Base-by-base conservation (phyloP, 1,284 basidiomycete species). In the Retiboletus flavoniger region DNA sequence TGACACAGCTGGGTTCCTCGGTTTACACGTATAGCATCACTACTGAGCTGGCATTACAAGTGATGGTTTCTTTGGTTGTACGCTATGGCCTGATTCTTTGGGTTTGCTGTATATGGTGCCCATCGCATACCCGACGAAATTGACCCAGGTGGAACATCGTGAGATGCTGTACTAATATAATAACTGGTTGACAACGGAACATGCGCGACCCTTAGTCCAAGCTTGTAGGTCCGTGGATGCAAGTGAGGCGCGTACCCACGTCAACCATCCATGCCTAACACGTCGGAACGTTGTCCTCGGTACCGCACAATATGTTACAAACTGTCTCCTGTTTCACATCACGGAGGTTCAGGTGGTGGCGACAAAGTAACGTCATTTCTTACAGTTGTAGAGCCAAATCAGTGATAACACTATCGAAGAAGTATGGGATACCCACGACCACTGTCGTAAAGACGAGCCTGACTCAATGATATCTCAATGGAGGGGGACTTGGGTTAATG, bases 301-400 rank as follows among this genome's bases (percentile, higher is more conserved):
- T 19, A 9, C n/a, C 19, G n/a, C 11, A 26, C 38, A 16, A 6
- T 26, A 36, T 24, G 29, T 34, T 40, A 34, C 34, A 34, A 29
- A 11, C 19, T 13, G 13, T 19, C 17, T 29, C 43, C 42, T 21
- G 44, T 57, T 57, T 60, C 58, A 44, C 39, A 28, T 36, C 35
- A 58, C n/a, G 32, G 36, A 35, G 29, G 3, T 21, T 29, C 16
- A 13, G 36, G 35, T 16, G 32, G 54, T 10, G 21, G 36, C 32
- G 40, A 16, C 19, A 38, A 19, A 32, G 17, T 16, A 16, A 29
- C 4, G 13, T 41, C 38, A 19, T 32, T 34, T 43, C 40, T 51
- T n/a, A 28, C 36, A 28, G 14, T 55, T 51, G 24, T 35, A 28
- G 28, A 38, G 19, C 17, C 19, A 19, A 1, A 32, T 59, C 49